A percentile compares a stretch with the other conserved stretches of the same genome.
Conservation (phyloP, 2,329 filamentous ascomycete species). For the Cercospora sesami region DNA sequence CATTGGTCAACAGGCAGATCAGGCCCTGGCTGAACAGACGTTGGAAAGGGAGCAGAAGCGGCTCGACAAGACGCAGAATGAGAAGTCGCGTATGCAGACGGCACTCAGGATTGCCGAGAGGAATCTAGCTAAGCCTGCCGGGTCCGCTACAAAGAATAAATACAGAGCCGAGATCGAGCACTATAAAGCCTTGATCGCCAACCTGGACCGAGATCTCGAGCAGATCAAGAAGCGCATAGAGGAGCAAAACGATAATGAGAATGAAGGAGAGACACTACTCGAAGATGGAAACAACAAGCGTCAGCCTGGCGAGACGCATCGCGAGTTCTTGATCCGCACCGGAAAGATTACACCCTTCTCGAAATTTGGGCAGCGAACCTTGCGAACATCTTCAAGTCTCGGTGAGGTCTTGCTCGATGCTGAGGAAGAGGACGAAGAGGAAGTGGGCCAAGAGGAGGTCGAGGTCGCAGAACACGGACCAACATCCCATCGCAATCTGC, state of each 20-base stretch:
- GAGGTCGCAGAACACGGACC: constrained; percentile 32
- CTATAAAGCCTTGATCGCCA: constrained; percentile 63
- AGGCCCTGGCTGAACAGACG: constrained; percentile 61
- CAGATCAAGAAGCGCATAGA: constrained; percentile 81
- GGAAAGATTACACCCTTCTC: constrained; percentile 98
- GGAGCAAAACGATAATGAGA: constrained; percentile 49
- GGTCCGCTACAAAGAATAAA: constrained; percentile 58
- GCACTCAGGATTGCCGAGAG: constrained; percentile 63
- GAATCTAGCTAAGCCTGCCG: constrained; percentile 57
- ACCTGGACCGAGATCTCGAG: constrained; percentile 69
- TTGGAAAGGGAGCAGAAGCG: constrained; percentile 64
- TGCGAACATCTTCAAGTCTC: constrained; percentile 66
- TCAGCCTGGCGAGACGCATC: constrained; percentile 75
- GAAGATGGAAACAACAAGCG: constrained; percentile 57
- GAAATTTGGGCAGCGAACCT: constrained; percentile 66
- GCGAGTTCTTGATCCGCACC: constrained; percentile 89
- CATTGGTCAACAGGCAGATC: constrained; percentile 67
- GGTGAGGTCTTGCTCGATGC: constrained; percentile 78
- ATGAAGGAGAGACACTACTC: constrained; percentile 43
- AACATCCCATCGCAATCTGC: constrained; percentile 50
- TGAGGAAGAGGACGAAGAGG: constrained; percentile 65
- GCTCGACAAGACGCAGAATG: constrained; percentile 57
- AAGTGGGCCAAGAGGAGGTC: constrained; percentile 43
- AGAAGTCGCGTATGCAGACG: constrained; percentile 60
- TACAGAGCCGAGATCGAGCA: constrained; percentile 66